These are phyloP conservation scores for Pseudoscleropodium purum DNA, from an alignment of 225 moss, liverwort and hornwort species.

Conservation along the genomic window DNA sequence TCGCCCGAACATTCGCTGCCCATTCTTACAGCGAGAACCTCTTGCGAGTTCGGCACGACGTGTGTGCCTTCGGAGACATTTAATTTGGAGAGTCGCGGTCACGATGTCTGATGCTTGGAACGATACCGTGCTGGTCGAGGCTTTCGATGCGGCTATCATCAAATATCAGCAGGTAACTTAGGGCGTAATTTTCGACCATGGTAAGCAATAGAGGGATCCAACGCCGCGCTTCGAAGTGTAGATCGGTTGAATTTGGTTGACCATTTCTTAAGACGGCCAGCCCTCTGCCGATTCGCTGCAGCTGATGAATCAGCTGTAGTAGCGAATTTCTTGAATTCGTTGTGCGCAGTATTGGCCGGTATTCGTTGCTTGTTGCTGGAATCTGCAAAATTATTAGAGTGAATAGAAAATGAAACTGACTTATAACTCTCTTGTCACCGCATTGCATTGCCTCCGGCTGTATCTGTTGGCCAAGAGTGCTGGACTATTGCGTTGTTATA, in stretches of 20 bases:
- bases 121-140: neutral
- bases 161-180: conserved; percentile 18
- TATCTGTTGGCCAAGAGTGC: neutral
- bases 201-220: neutral
- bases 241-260: neutral
- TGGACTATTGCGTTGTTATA: neutral
- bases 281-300: neutral
- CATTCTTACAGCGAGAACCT: neutral
- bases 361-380: neutral
- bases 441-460: neutral
- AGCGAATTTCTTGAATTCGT: neutral
- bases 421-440: neutral
- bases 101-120: conserved; percentile 10
- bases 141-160: conserved; percentile 1
- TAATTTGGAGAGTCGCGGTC: neutral
- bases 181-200: neutral
- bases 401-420: neutral
- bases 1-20: neutral
- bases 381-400: neutral
- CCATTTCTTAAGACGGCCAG: neutral
- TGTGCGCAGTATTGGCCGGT: neutral
- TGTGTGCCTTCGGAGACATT: neutral
- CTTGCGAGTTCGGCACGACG: neutral
- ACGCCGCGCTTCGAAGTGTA: neutral
- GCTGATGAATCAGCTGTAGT: neutral